Percentiles rank a stretch among this genome's conserved stretches.
Evolutionary conservation across 1,284 basidiomycete genomes (phyloP).

Genomic region (Cystobasidium pallidum): DNA sequence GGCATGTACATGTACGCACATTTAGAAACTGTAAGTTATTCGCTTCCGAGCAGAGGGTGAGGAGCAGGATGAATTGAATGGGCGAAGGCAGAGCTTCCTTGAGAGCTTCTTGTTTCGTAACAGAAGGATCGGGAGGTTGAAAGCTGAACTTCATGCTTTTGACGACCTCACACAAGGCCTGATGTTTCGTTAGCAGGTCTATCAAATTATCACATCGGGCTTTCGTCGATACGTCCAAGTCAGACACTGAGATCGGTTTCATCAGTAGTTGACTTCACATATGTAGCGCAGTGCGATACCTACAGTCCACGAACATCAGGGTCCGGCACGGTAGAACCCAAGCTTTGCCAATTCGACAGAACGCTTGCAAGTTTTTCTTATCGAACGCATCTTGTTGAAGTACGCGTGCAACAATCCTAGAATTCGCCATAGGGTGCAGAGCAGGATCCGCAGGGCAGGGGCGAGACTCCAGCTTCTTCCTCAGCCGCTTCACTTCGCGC

Average conservation of each 20-base stretch:
- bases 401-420: conserved; percentile 29
- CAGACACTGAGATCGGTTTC: conserved; percentile 31
- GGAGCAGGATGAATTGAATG: conserved; percentile 35
- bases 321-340: conserved; percentile 35
- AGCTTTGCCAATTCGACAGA: conserved; percentile 33
- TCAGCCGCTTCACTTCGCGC: conserved; percentile 27
- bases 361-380: conserved; percentile 33
- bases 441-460: conserved; percentile 15
- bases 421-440: conserved; percentile 35
- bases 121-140: conserved; percentile 40
- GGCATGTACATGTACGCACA: too few relatives aligned
- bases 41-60: conserved; percentile 36
- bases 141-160: conserved; percentile 38
- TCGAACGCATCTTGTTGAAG: conserved; percentile 40
- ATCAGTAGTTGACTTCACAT: too few relatives aligned
- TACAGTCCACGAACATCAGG: conserved; percentile 36
- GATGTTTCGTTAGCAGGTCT: conserved; percentile 23
- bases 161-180: conserved; percentile 13
- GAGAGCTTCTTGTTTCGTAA: conserved; percentile 11
- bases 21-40: conserved; percentile 24
- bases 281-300: background rate
- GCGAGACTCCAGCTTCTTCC: conserved; percentile 11
- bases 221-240: conserved; percentile 22
- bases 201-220: conserved; percentile 24
- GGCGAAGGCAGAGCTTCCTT: conserved; percentile 34